Base-by-base conservation (phyloP, 2,329 filamentous ascomycete species). In the Ceratocystis cacaofunesta region DNA sequence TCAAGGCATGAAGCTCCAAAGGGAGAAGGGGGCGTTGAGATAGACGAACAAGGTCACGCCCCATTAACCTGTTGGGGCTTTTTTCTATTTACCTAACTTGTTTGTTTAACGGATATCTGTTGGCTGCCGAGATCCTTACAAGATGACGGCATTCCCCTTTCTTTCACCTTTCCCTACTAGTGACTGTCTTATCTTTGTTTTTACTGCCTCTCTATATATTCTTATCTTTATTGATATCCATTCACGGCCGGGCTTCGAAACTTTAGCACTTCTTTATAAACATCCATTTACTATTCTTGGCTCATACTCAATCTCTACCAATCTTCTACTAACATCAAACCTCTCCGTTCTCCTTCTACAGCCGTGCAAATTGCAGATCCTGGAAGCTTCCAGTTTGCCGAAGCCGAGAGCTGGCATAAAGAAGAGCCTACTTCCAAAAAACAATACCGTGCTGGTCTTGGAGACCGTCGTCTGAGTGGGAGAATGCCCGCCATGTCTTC, bases 321-420 rank as follows among this genome's bases (percentile, higher is more conserved):
- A 52, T 12, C 19, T 25, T 17, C 15, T 22, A 32, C 61, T 65
- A 61, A 46, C 41, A 44, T 19, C 17, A 60, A 6, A 19, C 17
- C 32, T 12, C 19, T 60, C n/a, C 19, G 10, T 46, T 22, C 19
- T 57, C 12, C 32, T 25, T 48, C n/a, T 28, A 43, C 55, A 69
- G 68, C 65, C 32, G 82, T 85, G 64, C 81, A 84, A 70, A 85
- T 85, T 67, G 78, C 81, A 60, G 82, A 84, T 69, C 80, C 81
- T n/a, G 68, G 61, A 57, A 67, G 62, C 25, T 64, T 65, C 25
- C 66, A 67, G 36, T 67, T 67, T 62, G 66, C 66, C n/a, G 69
- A 71, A 52, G 65, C 67, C 12, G 70, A 68, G 19, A 58, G 66
- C 10, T 65, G 65, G 28, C 64, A 67, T 4, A 65, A 66, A 32